Conservation (phyloP, 768 basidiomycete genomes). For the Tylopilus vinaceipallidus region DNA sequence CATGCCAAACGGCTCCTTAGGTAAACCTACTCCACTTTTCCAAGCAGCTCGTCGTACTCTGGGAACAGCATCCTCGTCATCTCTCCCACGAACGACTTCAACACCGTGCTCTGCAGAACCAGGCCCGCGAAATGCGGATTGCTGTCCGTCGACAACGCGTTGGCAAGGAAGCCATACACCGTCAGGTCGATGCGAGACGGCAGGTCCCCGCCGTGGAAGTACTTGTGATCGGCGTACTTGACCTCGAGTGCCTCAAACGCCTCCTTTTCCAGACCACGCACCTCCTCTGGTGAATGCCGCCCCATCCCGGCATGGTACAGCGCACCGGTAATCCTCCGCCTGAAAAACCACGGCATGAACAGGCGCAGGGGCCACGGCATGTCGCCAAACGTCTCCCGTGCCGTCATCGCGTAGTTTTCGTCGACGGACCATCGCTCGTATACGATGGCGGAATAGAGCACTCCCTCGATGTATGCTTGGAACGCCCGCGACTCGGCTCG, state of each 20-base stretch:
- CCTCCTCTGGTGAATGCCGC: conserved; percentile 33
- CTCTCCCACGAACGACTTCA: conserved; percentile 19
- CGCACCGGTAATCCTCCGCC: conserved; percentile 14
- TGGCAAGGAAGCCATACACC: conserved; percentile 32
- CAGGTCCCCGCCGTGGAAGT: conserved; percentile 25
- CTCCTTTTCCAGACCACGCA: conserved; percentile 29
- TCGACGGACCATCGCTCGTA: conserved; percentile 32
- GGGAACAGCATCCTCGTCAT: conserved; percentile 30
- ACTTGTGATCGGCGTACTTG: conserved; percentile 24
- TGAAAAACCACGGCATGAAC: conserved; percentile 23
- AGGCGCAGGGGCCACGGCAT: conserved; percentile 19
- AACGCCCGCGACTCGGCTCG: conserved; percentile 35
- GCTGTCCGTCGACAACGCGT: conserved; percentile 16
- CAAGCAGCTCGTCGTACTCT: conserved; percentile 23
- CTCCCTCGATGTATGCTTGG: conserved; percentile 32
- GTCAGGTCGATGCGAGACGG: conserved; percentile 32
- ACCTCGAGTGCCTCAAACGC: conserved; percentile 30
- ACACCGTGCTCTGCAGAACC: conserved; percentile 18
- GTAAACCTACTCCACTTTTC: not conserved
- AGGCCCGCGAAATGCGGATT: conserved; percentile 30
- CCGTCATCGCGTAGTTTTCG: conserved; percentile 22
- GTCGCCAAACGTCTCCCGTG: conserved; percentile 14
- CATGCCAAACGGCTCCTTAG: not conserved
- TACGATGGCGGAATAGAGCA: conserved; percentile 28
- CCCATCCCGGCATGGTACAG: conserved; percentile 29